Percentiles rank a stretch among this genome's conserved stretches.
Conservation (phyloP, 495 filamentous ascomycete genomes). For the Lichina pygmaea region DNA sequence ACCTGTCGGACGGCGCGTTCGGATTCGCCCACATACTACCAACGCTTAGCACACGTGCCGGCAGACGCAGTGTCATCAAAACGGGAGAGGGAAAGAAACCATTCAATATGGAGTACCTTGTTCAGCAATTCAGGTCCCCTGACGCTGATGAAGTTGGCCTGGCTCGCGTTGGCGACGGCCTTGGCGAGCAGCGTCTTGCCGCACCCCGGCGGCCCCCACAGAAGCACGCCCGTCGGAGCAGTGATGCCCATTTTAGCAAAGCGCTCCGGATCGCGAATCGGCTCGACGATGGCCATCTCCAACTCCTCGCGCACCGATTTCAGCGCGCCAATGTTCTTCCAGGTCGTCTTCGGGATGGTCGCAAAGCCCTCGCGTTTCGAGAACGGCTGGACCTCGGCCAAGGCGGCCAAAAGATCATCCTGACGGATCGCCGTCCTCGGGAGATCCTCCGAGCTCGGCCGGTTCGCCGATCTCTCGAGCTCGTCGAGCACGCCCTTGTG, state of each 20-base stretch:
- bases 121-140: conserved; percentile 86
- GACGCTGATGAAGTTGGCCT: conserved; percentile 94
- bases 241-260: conserved; percentile 65
- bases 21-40: conserved; percentile 64
- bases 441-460: conserved; percentile 13
- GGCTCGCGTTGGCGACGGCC: conserved; percentile 82
- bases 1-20: conserved; percentile 83
- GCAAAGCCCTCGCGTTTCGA: conserved; percentile 91
- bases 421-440: conserved; percentile 21
- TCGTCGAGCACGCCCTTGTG: conserved; percentile 10
- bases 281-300: conserved; percentile 69
- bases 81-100: not conserved
- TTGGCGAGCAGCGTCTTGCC: conserved; percentile 93
- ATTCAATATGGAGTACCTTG: conserved; percentile 18
- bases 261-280: conserved; percentile 61
- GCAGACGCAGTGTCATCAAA: not conserved
- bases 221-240: conserved; percentile 68
- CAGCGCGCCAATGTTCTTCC: conserved; percentile 78
- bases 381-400: conserved; percentile 72
- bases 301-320: conserved; percentile 55
- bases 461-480: conserved; percentile 24
- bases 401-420: conserved; percentile 45
- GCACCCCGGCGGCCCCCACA: conserved; percentile 93
- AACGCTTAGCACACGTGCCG: not conserved
- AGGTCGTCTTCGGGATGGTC: conserved; percentile 89